phyloP scores from a whole-genome alignment of 352 stramenopile species.

The Elongisporangium senticosum region DNA sequence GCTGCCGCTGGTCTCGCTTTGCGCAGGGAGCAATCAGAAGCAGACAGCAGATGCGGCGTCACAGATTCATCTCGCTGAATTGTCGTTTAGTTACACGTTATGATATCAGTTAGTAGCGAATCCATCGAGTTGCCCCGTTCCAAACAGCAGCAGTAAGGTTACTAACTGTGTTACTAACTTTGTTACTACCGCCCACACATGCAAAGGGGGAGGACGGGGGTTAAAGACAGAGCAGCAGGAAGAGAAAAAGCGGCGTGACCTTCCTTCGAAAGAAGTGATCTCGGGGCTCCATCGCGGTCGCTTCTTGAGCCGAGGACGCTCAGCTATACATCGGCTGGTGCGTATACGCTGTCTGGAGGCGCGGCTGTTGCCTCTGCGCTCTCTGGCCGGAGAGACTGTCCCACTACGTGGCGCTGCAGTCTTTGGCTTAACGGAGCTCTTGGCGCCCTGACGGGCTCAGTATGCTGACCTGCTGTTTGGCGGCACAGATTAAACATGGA shows the following conservation, averaged over 20 bases:
- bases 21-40: background rate
- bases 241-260: background rate
- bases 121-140: background rate
- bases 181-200: background rate
- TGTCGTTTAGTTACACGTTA: background rate
- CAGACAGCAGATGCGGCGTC: background rate
- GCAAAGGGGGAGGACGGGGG: background rate
- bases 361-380: background rate
- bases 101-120: background rate
- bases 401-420: background rate
- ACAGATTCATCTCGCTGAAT: background rate
- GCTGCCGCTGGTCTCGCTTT: background rate
- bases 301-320: background rate
- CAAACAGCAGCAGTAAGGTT: background rate
- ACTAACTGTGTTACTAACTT: background rate
- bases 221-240: background rate
- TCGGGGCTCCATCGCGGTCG: background rate
- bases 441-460: background rate
- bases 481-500: constrained; percentile 32
- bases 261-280: background rate
- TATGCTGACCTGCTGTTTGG: background rate
- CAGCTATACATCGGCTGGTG: background rate
- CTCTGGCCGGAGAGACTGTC: background rate
- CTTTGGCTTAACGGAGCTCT: background rate
- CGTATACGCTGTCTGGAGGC: background rate